Base-by-base conservation (phyloP, 2,329 filamentous ascomycete species). In the Pseudogymnoascus sp. region DNA sequence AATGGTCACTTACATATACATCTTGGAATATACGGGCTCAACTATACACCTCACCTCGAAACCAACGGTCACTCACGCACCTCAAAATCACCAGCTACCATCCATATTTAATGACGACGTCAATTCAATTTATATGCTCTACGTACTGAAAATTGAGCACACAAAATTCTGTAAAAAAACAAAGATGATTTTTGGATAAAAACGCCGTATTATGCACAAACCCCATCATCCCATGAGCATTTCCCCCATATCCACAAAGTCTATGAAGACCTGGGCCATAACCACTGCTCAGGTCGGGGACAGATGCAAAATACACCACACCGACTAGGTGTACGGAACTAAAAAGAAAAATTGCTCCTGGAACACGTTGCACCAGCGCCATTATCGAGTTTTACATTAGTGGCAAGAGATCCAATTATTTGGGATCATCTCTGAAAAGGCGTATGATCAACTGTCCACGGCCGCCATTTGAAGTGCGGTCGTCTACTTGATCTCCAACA, bases 401-500 rank as follows among this genome's bases (percentile, higher is more conserved):
- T 34, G 51, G 51, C 51, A 57, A 57, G 51, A 57, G 51, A 57
- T 57, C 51, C 51, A 57, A 57, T 14, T 57, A 34, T 19, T 19
- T 34, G 51, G 2, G 51, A 57, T 34, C 51, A 34, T 57, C 28
- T 57, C 51, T 57, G 51, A 21, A 54, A 57, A 34, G 51, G 51
- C 28, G 25, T 4, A 14, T 19, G 51, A 57, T 57, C 51, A 57
- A 57, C 16, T 34, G 51, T 34, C 28, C 28, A 36, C 51, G 14
- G 28, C 28, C 51, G 16, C 51, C 51, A 19, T 57, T 57, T 57
- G 10, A 21, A 34, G 51, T 57, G 6, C 51, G 28, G 51, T 37
- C 28, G 45, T 78, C 81, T 87, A 93, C 82, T 92, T 92, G 79
- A 92, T 90, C 78, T 90, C 87, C 63, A 93, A 80, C 63, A 93